Percentiles rank a stretch among this genome's conserved stretches.
Conservation (phyloP, 169 alveolate genomes). For the Plasmodium berghei region DNA sequence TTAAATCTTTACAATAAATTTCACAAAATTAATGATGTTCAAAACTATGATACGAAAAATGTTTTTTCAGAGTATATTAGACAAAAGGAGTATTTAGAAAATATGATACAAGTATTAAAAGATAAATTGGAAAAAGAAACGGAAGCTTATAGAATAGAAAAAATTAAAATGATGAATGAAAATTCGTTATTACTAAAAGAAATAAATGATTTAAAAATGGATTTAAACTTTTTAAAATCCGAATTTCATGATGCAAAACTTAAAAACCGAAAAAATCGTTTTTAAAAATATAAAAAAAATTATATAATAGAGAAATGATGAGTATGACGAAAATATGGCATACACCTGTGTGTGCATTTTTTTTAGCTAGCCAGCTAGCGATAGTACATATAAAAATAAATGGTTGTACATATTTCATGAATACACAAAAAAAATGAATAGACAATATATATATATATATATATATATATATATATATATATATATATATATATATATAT, state of each 20-base stretch:
- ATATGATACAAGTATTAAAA: constrained; percentile 66
- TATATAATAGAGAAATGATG: constrained; percentile 2
- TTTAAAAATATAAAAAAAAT: constrained; percentile 17
- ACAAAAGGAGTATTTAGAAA: constrained; percentile 67
- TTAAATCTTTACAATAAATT: constrained; percentile 60
- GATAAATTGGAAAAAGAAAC: constrained; percentile 67
- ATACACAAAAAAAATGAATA: no score
- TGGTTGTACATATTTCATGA: no score
- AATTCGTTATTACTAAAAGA: constrained; percentile 62
- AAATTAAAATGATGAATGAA: constrained; percentile 74
- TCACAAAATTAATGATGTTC: constrained; percentile 66
- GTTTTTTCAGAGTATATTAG: constrained; percentile 68
- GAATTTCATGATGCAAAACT: constrained; percentile 60
- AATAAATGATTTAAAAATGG: constrained; percentile 71
- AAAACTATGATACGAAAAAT: constrained; percentile 71
- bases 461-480: no score
- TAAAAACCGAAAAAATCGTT: constrained; percentile 19
- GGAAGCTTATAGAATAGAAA: constrained; percentile 69
- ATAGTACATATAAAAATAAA: no score
- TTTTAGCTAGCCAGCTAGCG: constrained; percentile 1
- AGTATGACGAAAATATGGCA: neutral
- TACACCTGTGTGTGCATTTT: neutral
- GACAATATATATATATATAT: no score
- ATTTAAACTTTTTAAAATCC: constrained; percentile 58
- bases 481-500: no score